These are phyloP conservation scores for Taiozyma sp. DNA, from an alignment of 1,139 yeast species.

Conservation along the genomic window DNA sequence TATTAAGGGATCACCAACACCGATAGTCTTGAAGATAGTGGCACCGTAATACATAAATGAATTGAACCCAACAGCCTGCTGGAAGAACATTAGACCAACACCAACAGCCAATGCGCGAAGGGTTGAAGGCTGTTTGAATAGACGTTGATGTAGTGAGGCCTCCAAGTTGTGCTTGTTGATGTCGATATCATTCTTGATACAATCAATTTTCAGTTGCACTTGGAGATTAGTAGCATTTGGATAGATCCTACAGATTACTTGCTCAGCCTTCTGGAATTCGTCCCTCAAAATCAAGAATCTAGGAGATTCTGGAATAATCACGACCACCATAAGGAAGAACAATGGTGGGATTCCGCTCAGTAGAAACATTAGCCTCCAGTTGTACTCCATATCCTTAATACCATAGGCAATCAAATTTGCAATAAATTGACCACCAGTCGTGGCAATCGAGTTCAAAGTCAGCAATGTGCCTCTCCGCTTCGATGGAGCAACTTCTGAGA, in stretches of 20 bases:
- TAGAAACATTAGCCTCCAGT: conserved; percentile 39
- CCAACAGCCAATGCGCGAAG: conserved; percentile 60
- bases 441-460: conserved; percentile 35
- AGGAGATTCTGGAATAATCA: conserved; percentile 55
- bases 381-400: conserved; percentile 20
- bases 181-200: conserved; percentile 26
- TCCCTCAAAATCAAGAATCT: conserved; percentile 43
- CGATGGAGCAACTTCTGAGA: conserved; percentile 38
- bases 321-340: conserved; percentile 29
- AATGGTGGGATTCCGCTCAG: conserved; percentile 36
- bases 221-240: conserved; percentile 31
- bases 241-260: conserved; percentile 30
- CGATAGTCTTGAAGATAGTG: conserved; percentile 54
- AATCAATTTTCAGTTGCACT: conserved; percentile 25
- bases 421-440: conserved; percentile 40
- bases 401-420: conserved; percentile 33
- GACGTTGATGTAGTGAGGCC: conserved; percentile 5
- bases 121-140: conserved; percentile 33
- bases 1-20: conserved; percentile 54
- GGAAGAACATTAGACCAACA: conserved; percentile 67
- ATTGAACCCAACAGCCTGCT: conserved; percentile 72
- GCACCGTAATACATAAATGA: conserved; percentile 74
- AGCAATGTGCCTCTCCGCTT: conserved; percentile 33
- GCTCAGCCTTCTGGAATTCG: conserved; percentile 33
- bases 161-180: conserved; percentile 6